Evolutionary conservation across 139 green algal species (phyloP).

Genomic region (Deuterostichococcus epilithicus): DNA sequence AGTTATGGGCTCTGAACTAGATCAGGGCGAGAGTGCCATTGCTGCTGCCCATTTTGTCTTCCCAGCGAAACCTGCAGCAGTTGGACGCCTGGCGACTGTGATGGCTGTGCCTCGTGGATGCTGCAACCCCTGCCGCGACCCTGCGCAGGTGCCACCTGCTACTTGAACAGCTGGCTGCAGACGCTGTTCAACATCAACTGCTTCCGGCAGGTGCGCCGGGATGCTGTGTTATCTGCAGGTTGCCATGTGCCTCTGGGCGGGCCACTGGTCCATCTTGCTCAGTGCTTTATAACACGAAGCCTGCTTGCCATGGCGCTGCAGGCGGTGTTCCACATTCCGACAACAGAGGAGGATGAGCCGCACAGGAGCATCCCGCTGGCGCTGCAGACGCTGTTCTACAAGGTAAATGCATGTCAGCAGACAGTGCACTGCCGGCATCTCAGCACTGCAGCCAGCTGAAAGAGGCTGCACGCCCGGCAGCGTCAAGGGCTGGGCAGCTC

Average conservation of each 20-base stretch:
- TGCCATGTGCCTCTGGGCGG: background rate
- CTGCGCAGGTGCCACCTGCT: constrained; percentile 87
- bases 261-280: background rate
- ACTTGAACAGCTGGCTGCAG: constrained; percentile 99
- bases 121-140: background rate
- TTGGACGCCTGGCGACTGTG: too few relatives aligned
- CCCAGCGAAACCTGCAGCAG: too few relatives aligned
- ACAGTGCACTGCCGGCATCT: too few relatives aligned
- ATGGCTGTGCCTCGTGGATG: too few relatives aligned
- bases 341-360: constrained; percentile 69
- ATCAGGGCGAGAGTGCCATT: too few relatives aligned
- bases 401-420: constrained; percentile 32
- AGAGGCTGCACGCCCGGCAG: too few relatives aligned
- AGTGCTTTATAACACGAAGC: background rate
- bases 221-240: background rate
- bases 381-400: constrained; percentile 96
- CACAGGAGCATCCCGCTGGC: constrained; percentile 84
- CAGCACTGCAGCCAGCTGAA: too few relatives aligned
- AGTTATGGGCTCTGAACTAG: background rate
- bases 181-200: constrained; percentile 91
- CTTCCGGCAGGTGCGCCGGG: constrained; percentile 71
- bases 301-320: constrained; percentile 19
- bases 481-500: too few relatives aligned
- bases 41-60: too few relatives aligned
- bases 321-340: constrained; percentile 97